Base-by-base conservation (phyloP, 2,329 filamentous ascomycete genomes). In the Colletotrichum sansevieriae region DNA sequence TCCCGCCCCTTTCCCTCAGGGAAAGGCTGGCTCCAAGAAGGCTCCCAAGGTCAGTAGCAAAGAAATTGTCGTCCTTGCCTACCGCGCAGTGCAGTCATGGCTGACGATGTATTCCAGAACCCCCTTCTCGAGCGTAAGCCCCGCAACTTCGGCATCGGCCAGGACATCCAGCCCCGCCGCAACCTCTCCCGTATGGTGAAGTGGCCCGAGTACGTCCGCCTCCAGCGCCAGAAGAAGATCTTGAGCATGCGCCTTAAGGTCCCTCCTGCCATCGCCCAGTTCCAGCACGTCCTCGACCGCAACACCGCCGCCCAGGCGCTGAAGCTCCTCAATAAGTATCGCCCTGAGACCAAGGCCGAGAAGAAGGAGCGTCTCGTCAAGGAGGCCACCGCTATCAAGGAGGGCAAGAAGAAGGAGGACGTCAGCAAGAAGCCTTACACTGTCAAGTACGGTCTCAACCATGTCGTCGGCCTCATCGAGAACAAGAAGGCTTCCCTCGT, bases 381-480 rank as follows among this genome's bases (percentile, higher is more conserved):
- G 90, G 96, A 99, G 90, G 96, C 97, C 74, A 97, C 95, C 78
- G 97, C 96, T 79, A 90, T 99, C 83, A 91, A 94, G 83, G 95
- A 98, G 85, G 96, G 97, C 84, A 98, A 98, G 93, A 99, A 98
- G 93, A 98, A 98, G 93, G 97, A 99, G 90, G 95, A 97, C 79
- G 95, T 97, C 82, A 93, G 90, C 92, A 98, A 98, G 94, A 99
- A 99, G 93, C 96, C 96, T 80, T 99, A 98, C 87, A 87, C 92
- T 75, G 95, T 96, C 90, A 99, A 99, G 92, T 99, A 98, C 86
- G 96, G 96, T 88, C 91, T 99, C 79, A 99, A 99, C 92, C 96
- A 99, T 89, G 96, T 99, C 75, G 94, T 97, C 75, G 94, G 93
- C 75, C 89, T 97, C 77, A 93, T 97, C 78, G 94, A 97, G 91